Evolutionary conservation across 768 basidiomycete species (phyloP).

Genomic region (Exidia glandulosa): DNA sequence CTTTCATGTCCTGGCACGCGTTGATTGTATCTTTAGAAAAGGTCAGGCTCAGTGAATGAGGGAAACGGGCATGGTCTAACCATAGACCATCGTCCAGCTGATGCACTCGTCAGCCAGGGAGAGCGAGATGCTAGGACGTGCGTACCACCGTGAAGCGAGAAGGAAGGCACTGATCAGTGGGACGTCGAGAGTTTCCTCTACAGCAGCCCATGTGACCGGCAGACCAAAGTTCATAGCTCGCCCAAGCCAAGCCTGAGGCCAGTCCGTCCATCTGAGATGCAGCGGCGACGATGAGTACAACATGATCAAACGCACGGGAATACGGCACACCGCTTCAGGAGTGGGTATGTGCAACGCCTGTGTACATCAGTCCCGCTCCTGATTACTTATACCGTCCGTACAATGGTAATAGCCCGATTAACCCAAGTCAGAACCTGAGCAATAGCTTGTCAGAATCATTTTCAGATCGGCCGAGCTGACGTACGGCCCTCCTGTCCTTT

Average conservation of each 20-base stretch:
- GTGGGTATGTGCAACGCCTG: too few species aligned
- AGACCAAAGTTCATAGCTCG: conserved; percentile 47
- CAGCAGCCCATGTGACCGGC: conserved; percentile 36
- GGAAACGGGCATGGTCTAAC: conserved; percentile 5
- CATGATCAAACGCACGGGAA: too few species aligned
- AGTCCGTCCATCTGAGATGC: conserved; percentile 32
- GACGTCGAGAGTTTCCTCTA: conserved; percentile 22
- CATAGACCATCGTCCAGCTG: conserved; percentile 38
- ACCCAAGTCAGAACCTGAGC: too few species aligned
- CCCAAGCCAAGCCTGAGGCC: conserved; percentile 55
- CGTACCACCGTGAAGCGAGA: conserved; percentile 5
- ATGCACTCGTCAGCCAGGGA: conserved; percentile 23
- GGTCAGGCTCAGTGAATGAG: too few species aligned
- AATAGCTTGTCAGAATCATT: too few species aligned
- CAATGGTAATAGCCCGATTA: too few species aligned
- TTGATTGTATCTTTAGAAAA: conserved; percentile 47
- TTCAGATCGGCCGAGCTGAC: too few species aligned
- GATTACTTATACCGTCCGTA: too few species aligned
- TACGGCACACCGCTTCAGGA: too few species aligned
- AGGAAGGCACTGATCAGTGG: conserved; percentile 10
- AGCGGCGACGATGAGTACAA: too few species aligned
- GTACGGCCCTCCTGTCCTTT: too few species aligned
- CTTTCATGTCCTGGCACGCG: conserved; percentile 67
- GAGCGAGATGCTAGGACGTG: conserved; percentile 19
- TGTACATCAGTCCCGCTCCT: too few species aligned